Conservation (phyloP, 2,329 filamentous ascomycete species). For the Sordariomycetes sp. region DNA sequence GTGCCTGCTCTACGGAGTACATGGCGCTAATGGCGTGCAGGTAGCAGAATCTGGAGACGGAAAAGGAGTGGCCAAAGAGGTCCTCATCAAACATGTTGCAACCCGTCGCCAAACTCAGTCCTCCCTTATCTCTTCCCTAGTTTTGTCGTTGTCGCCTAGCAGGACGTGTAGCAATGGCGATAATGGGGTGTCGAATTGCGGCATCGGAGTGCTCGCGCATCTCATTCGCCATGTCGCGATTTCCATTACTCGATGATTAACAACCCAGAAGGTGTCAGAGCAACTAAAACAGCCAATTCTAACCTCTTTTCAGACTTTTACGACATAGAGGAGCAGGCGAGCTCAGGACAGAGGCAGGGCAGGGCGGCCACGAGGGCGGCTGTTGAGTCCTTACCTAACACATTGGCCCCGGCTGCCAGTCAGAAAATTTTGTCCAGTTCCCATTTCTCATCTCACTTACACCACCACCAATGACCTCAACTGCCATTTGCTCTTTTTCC, state of each 20-base stretch:
- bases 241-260: slow-evolving; percentile 7
- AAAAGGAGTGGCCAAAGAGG: not conserved
- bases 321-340: not conserved
- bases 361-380: not conserved
- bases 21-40: too few species aligned
- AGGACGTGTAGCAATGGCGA: not conserved
- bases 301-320: not conserved
- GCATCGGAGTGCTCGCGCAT: slow-evolving; percentile 1
- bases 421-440: slow-evolving; percentile 22
- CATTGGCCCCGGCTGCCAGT: slow-evolving; percentile 23
- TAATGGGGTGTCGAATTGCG: slow-evolving; percentile 1
- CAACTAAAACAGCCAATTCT: not conserved
- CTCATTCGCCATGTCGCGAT: slow-evolving; percentile 3
- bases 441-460: slow-evolving; percentile 16
- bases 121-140: not conserved
- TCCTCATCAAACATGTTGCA: not conserved
- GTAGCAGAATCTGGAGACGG: not conserved
- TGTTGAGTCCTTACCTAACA: slow-evolving; percentile 21
- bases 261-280: not conserved
- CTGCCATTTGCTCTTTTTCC: slow-evolving; percentile 2
- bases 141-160: not conserved
- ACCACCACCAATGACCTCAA: slow-evolving; percentile 1
- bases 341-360: not conserved
- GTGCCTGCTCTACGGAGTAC: too few species aligned
- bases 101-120: not conserved